Base-by-base conservation (phyloP, 1,284 basidiomycete species). In the Ustilago nuda region DNA sequence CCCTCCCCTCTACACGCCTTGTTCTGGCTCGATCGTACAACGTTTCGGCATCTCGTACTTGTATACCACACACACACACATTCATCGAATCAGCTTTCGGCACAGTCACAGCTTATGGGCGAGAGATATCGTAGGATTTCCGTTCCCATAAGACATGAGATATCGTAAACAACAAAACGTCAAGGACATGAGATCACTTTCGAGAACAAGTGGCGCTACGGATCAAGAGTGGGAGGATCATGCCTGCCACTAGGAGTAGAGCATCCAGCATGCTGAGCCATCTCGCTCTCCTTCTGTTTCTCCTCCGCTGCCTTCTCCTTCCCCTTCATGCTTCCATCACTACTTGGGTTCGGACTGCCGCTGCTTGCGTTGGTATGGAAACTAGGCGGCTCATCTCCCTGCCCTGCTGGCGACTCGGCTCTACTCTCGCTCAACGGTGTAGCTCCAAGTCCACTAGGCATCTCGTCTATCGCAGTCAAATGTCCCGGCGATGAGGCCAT, bases 381-480 rank as follows among this genome's bases (percentile, higher is more conserved):
- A 46, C 58, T 73, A 9, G 71, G 51, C 39, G 71, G 71, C 27
- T 50, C 23, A 46, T 35, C 60, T 2, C 55, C 4, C 15, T 23
- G 9, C 8, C 32, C 48, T 13, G 48, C 27, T 8, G 66, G 72
- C 15, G 72, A 67, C 12, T 66, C 67, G 15, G 50, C n/a, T 13
- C 73, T 19, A 11, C 68, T 67, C 36, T 71, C 67, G 32, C 61
- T 63, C 9, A 58, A 19, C 39, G 73, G 63, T 13, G 66, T 68
- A 3, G 58, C 19, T 4, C 62, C 63, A 15, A 19, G 1, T 1
- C 66, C 72, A 17, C 48, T 52, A 2, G 68, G 63, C 66, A 72
- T 66, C 50, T 76, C 74, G 63, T 69, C 70, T 41, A 76, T 76
- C 56, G 74, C 69, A 7, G 66, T 72, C 56, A 76, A 43, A 33